These are phyloP conservation scores for Artemisia tridentata DNA, from an alignment of 129 eudicot species.

Conservation along the genomic window DNA sequence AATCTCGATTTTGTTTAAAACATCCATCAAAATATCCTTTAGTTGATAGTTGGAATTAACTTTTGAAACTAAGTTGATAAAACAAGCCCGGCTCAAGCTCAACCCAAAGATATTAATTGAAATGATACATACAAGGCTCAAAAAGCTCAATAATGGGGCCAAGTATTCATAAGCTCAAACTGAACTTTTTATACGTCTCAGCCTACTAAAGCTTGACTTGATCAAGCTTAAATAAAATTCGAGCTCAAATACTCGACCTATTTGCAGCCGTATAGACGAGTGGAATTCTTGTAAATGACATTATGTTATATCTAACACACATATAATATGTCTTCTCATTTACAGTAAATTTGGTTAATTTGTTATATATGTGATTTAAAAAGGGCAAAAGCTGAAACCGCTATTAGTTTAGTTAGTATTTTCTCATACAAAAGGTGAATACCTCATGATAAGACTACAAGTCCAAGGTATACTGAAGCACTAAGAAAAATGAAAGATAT, in stretches of 20 bases:
- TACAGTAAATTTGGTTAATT: background rate
- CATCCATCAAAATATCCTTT: background rate
- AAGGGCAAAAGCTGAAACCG: background rate
- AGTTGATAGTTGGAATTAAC: background rate
- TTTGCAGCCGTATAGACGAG: background rate
- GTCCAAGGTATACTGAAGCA: slow-evolving; percentile 89
- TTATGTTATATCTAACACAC: background rate
- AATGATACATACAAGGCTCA: slow-evolving; percentile 3
- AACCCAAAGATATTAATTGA: background rate
- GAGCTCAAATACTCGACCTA: no score
- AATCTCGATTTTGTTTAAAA: background rate
- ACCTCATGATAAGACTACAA: slow-evolving; percentile 96
- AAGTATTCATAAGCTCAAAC: background rate
- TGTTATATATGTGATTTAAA: background rate
- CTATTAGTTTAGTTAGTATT: background rate
- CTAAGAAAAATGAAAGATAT: slow-evolving; percentile 77
- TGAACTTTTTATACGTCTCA: background rate
- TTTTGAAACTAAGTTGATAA: background rate
- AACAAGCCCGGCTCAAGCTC: background rate
- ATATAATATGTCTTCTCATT: background rate
- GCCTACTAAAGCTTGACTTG: background rate
- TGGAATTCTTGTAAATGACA: background rate
- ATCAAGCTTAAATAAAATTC: background rate
- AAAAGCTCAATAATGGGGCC: background rate
- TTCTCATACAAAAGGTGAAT: slow-evolving; percentile 19